A percentile compares a stretch with the other conserved stretches of the same genome.
These are phyloP conservation scores for Puccinia polysora DNA, from an alignment of 1,284 basidiomycete genomes.

Conservation along the genomic window DNA sequence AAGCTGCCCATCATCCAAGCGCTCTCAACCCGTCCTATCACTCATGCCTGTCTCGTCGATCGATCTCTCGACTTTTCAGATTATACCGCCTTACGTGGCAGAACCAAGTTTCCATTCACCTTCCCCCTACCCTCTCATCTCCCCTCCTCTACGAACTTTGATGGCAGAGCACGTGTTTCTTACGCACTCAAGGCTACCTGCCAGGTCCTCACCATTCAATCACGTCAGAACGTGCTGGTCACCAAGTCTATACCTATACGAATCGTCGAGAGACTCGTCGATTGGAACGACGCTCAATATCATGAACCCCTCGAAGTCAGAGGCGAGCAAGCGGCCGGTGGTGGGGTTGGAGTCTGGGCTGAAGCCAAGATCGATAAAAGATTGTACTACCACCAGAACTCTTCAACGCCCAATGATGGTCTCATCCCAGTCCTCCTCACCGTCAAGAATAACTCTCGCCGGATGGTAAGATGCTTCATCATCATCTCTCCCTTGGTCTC, in stretches of 20 bases:
- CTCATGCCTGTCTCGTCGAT: not conserved
- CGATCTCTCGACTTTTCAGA: slow-evolving; percentile 40
- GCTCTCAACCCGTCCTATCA: not conserved
- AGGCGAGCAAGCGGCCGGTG: slow-evolving; percentile 44
- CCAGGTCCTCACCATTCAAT: slow-evolving; percentile 43
- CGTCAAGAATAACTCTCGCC: slow-evolving; percentile 41
- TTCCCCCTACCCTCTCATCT: slow-evolving; percentile 47
- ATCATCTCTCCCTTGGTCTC: not conserved
- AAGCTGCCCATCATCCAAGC: not conserved
- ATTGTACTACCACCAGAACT: slow-evolving; percentile 18
- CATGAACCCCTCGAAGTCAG: slow-evolving; percentile 46
- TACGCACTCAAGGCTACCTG: slow-evolving; percentile 49
- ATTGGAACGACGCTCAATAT: slow-evolving; percentile 21
- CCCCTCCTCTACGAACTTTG: slow-evolving; percentile 49
- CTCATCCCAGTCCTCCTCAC: slow-evolving; percentile 33
- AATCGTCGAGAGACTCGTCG: slow-evolving; percentile 45
- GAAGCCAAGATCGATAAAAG: slow-evolving; percentile 34
- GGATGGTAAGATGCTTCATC: slow-evolving; percentile 1
- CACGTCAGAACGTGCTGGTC: slow-evolving; percentile 42
- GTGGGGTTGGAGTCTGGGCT: slow-evolving; percentile 35
- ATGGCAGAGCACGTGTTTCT: slow-evolving; percentile 46
- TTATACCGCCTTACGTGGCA: slow-evolving; percentile 49
- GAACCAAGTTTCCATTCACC: slow-evolving; percentile 50
- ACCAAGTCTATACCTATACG: slow-evolving; percentile 43
- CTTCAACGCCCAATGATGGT: slow-evolving; percentile 1